Evolutionary conservation across 768 basidiomycete species (phyloP).

Genomic region (Trametes sanguinea): DNA sequence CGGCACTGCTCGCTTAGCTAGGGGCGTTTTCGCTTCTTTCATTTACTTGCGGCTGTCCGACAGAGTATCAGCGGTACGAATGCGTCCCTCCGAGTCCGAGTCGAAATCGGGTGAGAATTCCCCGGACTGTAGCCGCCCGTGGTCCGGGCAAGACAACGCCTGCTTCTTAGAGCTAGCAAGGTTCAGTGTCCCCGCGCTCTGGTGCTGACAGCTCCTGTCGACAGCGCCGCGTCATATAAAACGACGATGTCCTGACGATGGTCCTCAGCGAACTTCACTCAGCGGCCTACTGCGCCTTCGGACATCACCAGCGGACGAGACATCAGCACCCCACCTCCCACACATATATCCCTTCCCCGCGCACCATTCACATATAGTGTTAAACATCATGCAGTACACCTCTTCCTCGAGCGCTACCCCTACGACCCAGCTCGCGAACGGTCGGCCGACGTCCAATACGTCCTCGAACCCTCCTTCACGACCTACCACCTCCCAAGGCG

Average conservation of each 20-base stretch:
- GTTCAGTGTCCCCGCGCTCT: constrained; percentile 9
- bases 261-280: constrained; percentile 1
- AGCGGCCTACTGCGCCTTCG: not conserved
- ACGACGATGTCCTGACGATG: not conserved
- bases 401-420: not conserved
- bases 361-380: not conserved
- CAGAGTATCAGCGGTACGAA: constrained; percentile 14
- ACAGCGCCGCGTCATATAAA: constrained; percentile 13
- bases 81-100: constrained; percentile 18
- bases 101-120: constrained; percentile 17
- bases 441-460: constrained; percentile 7
- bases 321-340: not conserved
- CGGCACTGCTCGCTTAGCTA: constrained; percentile 21
- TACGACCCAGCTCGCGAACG: constrained; percentile 10
- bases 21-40: constrained; percentile 10
- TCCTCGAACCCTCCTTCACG: constrained; percentile 7
- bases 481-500: constrained; percentile 5
- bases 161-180: constrained; percentile 15
- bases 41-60: constrained; percentile 20
- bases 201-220: constrained; percentile 19
- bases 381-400: constrained; percentile 13
- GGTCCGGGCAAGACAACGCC: constrained; percentile 5
- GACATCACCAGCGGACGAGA: not conserved
- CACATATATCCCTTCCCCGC: not conserved
- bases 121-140: constrained; percentile 19